Percentiles rank a stretch among this genome's conserved stretches.
phyloP scores from a whole-genome alignment of 306 rosid genomes.

The Gillenia trifoliata region DNA sequence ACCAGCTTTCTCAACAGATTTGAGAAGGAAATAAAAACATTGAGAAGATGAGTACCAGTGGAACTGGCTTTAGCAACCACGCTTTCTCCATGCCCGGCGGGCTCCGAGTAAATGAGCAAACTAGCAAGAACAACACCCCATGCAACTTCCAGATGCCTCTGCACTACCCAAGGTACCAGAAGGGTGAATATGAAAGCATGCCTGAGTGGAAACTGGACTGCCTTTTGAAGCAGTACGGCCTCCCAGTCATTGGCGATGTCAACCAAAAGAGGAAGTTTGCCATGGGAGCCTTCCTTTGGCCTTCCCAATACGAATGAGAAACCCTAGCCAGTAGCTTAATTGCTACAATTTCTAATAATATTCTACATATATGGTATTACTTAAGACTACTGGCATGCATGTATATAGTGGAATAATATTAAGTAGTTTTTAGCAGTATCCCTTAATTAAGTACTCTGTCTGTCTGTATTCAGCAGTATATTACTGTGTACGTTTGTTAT shows the following conservation, averaged over 20 bases:
- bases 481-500: neutral
- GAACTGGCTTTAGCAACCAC: neutral
- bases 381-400: neutral
- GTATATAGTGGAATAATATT: neutral
- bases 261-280: conserved; percentile 36
- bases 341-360: neutral
- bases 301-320: conserved; percentile 22
- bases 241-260: conserved; percentile 27
- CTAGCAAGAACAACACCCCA: conserved; percentile 5
- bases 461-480: neutral
- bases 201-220: conserved; percentile 40
- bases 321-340: neutral
- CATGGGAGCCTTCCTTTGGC: conserved; percentile 47
- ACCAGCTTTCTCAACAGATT: neutral
- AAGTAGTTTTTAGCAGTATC: too few species aligned
- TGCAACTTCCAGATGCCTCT: conserved; percentile 32
- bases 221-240: conserved; percentile 33
- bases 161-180: conserved; percentile 32
- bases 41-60: conserved; percentile 20
- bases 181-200: conserved; percentile 36
- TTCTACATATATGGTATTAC: neutral
- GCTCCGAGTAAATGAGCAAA: neutral
- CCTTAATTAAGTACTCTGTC: neutral
- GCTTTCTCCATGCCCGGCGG: neutral
- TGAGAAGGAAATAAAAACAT: neutral